Conservation (phyloP, 1,139 yeast species). For the Spencermartinsiella ligniputridi region DNA sequence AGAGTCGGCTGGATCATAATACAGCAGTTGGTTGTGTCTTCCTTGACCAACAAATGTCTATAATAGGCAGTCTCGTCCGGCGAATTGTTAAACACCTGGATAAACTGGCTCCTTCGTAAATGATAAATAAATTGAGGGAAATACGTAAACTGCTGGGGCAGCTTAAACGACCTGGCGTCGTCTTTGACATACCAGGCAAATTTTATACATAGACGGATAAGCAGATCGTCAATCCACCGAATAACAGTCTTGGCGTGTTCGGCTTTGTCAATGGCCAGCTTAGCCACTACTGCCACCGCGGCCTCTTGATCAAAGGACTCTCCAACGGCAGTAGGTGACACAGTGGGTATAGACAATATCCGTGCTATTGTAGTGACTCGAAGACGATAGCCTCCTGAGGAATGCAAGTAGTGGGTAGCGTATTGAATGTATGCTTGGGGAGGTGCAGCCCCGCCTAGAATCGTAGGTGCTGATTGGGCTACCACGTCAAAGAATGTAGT, state of each 20-base stretch:
- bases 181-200: slow-evolving; percentile 76
- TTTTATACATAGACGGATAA: slow-evolving; percentile 69
- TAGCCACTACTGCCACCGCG: slow-evolving; percentile 57
- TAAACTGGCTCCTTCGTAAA: slow-evolving; percentile 63
- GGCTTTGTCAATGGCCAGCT: slow-evolving; percentile 48
- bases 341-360: slow-evolving; percentile 14
- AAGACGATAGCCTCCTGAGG: slow-evolving; percentile 51
- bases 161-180: slow-evolving; percentile 60
- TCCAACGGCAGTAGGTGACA: slow-evolving; percentile 20
- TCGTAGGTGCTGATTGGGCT: slow-evolving; percentile 38
- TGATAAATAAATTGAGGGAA: slow-evolving; percentile 74
- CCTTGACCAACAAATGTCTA: slow-evolving; percentile 62
- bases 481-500: slow-evolving; percentile 80
- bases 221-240: slow-evolving; percentile 71
- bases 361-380: slow-evolving; percentile 44
- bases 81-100: slow-evolving; percentile 68
- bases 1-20: slow-evolving; percentile 76
- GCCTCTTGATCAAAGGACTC: slow-evolving; percentile 64
- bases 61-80: slow-evolving; percentile 76
- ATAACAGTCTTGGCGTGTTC: slow-evolving; percentile 54
- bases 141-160: slow-evolving; percentile 65
- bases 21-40: slow-evolving; percentile 60
- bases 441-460: slow-evolving; percentile 32
- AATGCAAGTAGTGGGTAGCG: slow-evolving; percentile 63
- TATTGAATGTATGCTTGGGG: slow-evolving; percentile 51